Evolutionary conservation across 2,329 filamentous ascomycete species (phyloP).

Genomic region (Leptographium galeiforme): DNA sequence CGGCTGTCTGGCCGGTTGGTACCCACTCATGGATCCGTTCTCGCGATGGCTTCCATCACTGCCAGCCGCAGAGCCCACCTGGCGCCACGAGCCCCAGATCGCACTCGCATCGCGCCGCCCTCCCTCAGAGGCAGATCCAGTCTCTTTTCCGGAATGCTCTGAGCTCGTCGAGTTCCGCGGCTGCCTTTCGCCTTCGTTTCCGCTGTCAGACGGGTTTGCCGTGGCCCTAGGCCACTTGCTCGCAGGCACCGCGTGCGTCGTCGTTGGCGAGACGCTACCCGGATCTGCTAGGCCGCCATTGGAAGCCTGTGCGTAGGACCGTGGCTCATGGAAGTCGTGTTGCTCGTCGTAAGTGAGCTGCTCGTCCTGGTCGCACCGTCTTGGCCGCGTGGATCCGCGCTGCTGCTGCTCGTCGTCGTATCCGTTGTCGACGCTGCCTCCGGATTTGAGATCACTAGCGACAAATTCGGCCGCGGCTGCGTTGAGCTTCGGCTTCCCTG

Average conservation of each 20-base stretch:
- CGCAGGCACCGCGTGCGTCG: conserved; percentile 20
- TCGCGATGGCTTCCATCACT: conserved; percentile 41
- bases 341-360: neutral
- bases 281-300: conserved; percentile 15
- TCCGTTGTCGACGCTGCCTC: conserved; percentile 7
- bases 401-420: conserved; percentile 5
- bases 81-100: conserved; percentile 62
- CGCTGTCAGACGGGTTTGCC: conserved; percentile 28
- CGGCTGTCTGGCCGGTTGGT: conserved; percentile 52
- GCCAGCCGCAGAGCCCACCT: conserved; percentile 32
- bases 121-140: conserved; percentile 9
- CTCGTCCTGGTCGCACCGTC: neutral
- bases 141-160: conserved; percentile 17
- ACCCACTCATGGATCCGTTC: conserved; percentile 44
- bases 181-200: conserved; percentile 28
- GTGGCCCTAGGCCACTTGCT: conserved; percentile 18
- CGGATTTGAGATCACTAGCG: conserved; percentile 16
- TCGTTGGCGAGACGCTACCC: conserved; percentile 23
- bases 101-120: conserved; percentile 32
- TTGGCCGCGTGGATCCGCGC: neutral
- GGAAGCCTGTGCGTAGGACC: neutral
- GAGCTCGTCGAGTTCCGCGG: conserved; percentile 14
- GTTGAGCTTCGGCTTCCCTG: conserved; percentile 46
- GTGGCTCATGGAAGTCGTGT: neutral
- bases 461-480: conserved; percentile 32